Percentiles rank a stretch among this genome's conserved stretches.
These are phyloP conservation scores for Neurospora discreta DNA, from an alignment of 495 filamentous ascomycete species.

Conservation along the genomic window DNA sequence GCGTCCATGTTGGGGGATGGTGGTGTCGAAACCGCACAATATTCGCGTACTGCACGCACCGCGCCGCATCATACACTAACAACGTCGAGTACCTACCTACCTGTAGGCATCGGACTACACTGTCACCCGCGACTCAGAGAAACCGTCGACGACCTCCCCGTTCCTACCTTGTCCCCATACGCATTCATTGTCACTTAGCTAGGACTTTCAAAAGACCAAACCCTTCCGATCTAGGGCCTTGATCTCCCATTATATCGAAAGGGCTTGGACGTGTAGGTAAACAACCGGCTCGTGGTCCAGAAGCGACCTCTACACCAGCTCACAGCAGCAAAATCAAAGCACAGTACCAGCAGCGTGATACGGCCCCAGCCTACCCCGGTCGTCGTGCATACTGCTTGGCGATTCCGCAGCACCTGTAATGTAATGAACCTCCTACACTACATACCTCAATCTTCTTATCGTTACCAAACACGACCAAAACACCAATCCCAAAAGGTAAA, in stretches of 20 bases:
- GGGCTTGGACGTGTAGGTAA: neutral
- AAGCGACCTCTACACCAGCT: neutral
- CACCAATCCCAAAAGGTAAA: neutral
- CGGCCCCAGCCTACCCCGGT: neutral
- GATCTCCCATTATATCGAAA: neutral
- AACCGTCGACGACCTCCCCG: neutral
- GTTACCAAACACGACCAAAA: neutral
- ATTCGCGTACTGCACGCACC: neutral
- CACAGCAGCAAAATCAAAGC: neutral
- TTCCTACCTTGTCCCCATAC: neutral
- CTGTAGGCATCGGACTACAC: neutral
- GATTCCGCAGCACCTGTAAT: neutral
- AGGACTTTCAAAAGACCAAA: neutral
- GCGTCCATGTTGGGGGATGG: no score
- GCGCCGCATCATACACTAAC: neutral
- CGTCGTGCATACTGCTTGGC: neutral
- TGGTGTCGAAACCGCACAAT: neutral
- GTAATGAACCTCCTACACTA: neutral
- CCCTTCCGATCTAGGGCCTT: neutral
- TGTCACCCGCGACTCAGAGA: neutral
- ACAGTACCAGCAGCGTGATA: neutral
- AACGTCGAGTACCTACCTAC: neutral
- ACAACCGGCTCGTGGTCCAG: neutral
- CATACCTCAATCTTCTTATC: neutral
- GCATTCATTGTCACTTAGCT: neutral